Evolutionary conservation across 441 rosid species (phyloP), one percentile per base, ranked within the genome.

Genomic region (Gossypium davidsonii): DNA sequence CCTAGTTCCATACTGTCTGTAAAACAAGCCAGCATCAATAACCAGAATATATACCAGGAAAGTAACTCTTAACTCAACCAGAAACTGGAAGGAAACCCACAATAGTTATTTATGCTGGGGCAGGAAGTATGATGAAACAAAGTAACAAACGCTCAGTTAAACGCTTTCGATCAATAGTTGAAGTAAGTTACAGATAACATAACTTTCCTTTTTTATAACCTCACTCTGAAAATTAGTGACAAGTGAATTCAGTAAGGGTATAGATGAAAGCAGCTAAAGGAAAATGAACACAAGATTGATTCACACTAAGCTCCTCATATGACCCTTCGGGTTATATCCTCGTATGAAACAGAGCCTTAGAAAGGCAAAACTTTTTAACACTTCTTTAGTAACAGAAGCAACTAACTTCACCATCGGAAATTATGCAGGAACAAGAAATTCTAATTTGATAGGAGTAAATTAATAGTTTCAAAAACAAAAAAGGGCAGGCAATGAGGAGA

Each of bases 1-100:
- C 80, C 99, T 89, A 39, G 83, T 91, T 79, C 99, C 99, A 70
- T 79, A 80, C 73, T 95, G 99, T 80, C 98, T 95, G 91, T 57
- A 78, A 78, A 55, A 80, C 52, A 68, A 68, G 56, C 60, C 77
- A 79, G 20, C 70, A 75, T 80, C 62, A 73, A 72, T 14, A 51
- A 46, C 39, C 37, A 61, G 37, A 23, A 67, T 1, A 51, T 1
- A 51, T 12, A 26, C n/a, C 4, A n/a, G 23, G 21, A 25, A 67
- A 67, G 39, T 26, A 67, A 44, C 18, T 21, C 20, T 2, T 6
- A 46, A 67, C 0, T 23, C 39, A 67, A 67, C 42, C 42, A 70
- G 57, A 57, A 23, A 73, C 59, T 52, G 14, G 56, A 25, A 55
- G 7, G 15, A 59, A 61, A 44, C 34, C 53, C 25, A 26, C 44